Percentiles rank a stretch among this genome's conserved stretches.
phyloP scores from a whole-genome alignment of 78 protist genomes.

The Dictyostelium discoideum region dicty_2.7 NC_007090.3:469501-470000 shows the following conservation, averaged over 20 bases:
- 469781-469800: slow-evolving; percentile 61
- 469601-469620: slow-evolving; percentile 64
- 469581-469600: slow-evolving; percentile 28
- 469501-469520: slow-evolving; percentile 82
- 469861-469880: slow-evolving; percentile 22
- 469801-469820: slow-evolving; percentile 70
- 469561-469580: slow-evolving; percentile 54
- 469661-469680: slow-evolving; percentile 61
- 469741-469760: slow-evolving; percentile 72
- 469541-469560: slow-evolving; percentile 45
- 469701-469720: background rate
- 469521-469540: slow-evolving; percentile 63
- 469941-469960: slow-evolving; percentile 18
- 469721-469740: slow-evolving; percentile 21
- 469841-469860: slow-evolving; percentile 25
- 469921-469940: slow-evolving; percentile 80
- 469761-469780: slow-evolving; percentile 66
- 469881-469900: slow-evolving; percentile 55
- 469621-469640: slow-evolving; percentile 83
- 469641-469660: slow-evolving; percentile 81
- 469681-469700: slow-evolving; percentile 64
- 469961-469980: background rate
- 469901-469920: slow-evolving; percentile 79
- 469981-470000: background rate
- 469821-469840: slow-evolving; percentile 42